These are phyloP conservation scores for Carallia brachiata DNA, from an alignment of 345 rosid species.

Conservation along the genomic window DNA sequence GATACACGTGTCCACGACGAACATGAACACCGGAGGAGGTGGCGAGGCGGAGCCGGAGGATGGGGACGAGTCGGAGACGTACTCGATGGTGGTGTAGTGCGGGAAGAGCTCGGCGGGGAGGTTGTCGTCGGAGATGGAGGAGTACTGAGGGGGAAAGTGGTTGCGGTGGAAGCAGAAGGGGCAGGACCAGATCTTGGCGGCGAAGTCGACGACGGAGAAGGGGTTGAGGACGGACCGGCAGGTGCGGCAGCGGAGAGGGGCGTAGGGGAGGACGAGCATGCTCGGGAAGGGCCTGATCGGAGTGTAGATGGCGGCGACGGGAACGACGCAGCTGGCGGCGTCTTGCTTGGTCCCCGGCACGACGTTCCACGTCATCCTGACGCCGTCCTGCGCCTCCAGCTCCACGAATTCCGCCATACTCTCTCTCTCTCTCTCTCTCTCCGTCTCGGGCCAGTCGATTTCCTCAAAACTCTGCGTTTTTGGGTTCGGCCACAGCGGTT, in stretches of 20 bases:
- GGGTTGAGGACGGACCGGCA: slow-evolving; percentile 91
- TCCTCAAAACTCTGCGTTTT: no score
- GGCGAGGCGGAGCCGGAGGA: slow-evolving; percentile 43
- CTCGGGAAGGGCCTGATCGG: slow-evolving; percentile 64
- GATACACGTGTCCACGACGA: slow-evolving; percentile 81
- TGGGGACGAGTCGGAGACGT: slow-evolving; percentile 42
- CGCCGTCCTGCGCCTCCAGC: slow-evolving; percentile 74
- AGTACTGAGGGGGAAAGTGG: slow-evolving; percentile 73
- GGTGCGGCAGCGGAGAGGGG: slow-evolving; percentile 90
- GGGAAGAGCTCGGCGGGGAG: slow-evolving; percentile 95
- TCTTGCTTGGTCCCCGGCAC: slow-evolving; percentile 73
- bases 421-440: background rate
- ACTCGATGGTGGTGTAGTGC: slow-evolving; percentile 80
- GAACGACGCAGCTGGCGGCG: slow-evolving; percentile 64
- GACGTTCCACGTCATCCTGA: slow-evolving; percentile 87
- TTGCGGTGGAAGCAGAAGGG: slow-evolving; percentile 91
- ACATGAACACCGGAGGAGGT: slow-evolving; percentile 54
- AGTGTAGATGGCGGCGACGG: slow-evolving; percentile 82
- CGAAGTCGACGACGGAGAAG: slow-evolving; percentile 72
- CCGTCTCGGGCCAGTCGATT: no score
- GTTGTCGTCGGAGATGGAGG: slow-evolving; percentile 70
- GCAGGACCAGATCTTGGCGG: slow-evolving; percentile 87
- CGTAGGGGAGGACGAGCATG: slow-evolving; percentile 65
- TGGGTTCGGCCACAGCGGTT: no score
- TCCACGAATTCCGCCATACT: slow-evolving; percentile 62